These are phyloP conservation scores for Colletotrichum camelliae DNA, from an alignment of 2,329 filamentous ascomycete genomes.

Conservation along the genomic window DNA sequence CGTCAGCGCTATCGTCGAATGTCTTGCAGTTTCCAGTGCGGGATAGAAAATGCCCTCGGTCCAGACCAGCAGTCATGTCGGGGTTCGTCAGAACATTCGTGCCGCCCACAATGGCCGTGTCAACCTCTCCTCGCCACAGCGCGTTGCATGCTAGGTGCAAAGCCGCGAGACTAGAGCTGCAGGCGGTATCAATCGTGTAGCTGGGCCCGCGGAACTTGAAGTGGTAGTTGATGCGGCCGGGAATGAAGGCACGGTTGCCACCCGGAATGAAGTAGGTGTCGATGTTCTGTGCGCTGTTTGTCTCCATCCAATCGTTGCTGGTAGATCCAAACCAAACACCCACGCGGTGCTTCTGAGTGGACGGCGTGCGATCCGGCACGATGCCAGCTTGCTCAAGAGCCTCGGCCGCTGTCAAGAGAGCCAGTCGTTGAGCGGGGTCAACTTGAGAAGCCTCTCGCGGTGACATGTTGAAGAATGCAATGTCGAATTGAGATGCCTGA, in stretches of 20 bases:
- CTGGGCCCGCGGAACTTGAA: slow-evolving; percentile 79
- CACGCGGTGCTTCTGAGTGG: slow-evolving; percentile 62
- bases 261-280: slow-evolving; percentile 60
- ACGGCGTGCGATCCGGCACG: slow-evolving; percentile 69
- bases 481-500: slow-evolving; percentile 69
- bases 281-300: slow-evolving; percentile 72
- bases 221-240: slow-evolving; percentile 75
- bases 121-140: slow-evolving; percentile 60
- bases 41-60: slow-evolving; percentile 78
- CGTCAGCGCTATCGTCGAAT: slow-evolving; percentile 68
- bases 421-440: slow-evolving; percentile 77
- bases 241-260: slow-evolving; percentile 55
- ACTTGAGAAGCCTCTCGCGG: slow-evolving; percentile 70
- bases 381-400: slow-evolving; percentile 79
- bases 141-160: slow-evolving; percentile 66
- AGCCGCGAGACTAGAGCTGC: slow-evolving; percentile 75
- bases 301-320: slow-evolving; percentile 80
- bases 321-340: slow-evolving; percentile 80
- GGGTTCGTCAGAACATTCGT: slow-evolving; percentile 80
- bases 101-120: slow-evolving; percentile 81
- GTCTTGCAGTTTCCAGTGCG: slow-evolving; percentile 80
- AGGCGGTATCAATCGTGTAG: slow-evolving; percentile 78
- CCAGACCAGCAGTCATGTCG: slow-evolving; percentile 78
- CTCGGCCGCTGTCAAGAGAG: slow-evolving; percentile 77
- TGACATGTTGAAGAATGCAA: slow-evolving; percentile 76